Conservation (phyloP, 2,329 filamentous ascomycete genomes). For the Bipolaris gigantea region DNA sequence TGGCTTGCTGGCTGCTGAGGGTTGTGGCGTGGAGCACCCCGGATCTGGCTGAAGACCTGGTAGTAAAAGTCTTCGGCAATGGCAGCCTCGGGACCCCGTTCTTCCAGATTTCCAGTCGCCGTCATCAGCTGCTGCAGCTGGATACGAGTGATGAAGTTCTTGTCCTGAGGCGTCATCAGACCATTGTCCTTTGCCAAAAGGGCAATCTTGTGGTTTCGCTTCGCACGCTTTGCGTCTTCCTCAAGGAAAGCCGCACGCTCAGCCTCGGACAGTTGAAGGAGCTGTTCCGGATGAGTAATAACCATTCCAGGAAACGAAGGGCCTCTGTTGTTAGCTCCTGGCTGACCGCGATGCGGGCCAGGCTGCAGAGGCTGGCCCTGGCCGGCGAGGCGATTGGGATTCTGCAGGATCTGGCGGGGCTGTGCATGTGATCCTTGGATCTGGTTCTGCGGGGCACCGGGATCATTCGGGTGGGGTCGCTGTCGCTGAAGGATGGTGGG, state of each 20-base stretch:
- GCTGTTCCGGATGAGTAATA: slow-evolving; percentile 70
- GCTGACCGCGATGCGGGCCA: slow-evolving; percentile 39
- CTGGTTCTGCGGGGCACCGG: slow-evolving; percentile 38
- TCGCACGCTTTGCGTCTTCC: slow-evolving; percentile 91
- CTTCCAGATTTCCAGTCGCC: slow-evolving; percentile 83
- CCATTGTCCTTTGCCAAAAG: slow-evolving; percentile 91
- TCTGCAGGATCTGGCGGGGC: slow-evolving; percentile 78
- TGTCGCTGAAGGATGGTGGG: slow-evolving; percentile 44
- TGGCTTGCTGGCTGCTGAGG: slow-evolving; percentile 92
- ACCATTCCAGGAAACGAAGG: slow-evolving; percentile 56
- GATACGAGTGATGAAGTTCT: slow-evolving; percentile 98
- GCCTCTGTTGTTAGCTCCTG: slow-evolving; percentile 46
- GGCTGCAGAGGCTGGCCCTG: slow-evolving; percentile 47
- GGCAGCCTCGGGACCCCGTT: slow-evolving; percentile 76
- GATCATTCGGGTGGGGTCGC: slow-evolving; percentile 28
- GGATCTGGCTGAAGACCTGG: slow-evolving; percentile 93
- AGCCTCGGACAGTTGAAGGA: slow-evolving; percentile 77
- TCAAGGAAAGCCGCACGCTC: slow-evolving; percentile 82
- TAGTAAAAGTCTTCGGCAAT: slow-evolving; percentile 97
- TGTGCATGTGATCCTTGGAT: slow-evolving; percentile 46
- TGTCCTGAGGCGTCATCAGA: slow-evolving; percentile 97
- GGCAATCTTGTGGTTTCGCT: slow-evolving; percentile 98
- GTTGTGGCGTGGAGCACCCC: slow-evolving; percentile 84
- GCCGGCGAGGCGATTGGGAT: slow-evolving; percentile 65
- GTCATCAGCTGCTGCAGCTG: slow-evolving; percentile 95